These are phyloP conservation scores for Cercospora sp. DNA, from an alignment of 2,329 filamentous ascomycete genomes.

Conservation along the genomic window DNA sequence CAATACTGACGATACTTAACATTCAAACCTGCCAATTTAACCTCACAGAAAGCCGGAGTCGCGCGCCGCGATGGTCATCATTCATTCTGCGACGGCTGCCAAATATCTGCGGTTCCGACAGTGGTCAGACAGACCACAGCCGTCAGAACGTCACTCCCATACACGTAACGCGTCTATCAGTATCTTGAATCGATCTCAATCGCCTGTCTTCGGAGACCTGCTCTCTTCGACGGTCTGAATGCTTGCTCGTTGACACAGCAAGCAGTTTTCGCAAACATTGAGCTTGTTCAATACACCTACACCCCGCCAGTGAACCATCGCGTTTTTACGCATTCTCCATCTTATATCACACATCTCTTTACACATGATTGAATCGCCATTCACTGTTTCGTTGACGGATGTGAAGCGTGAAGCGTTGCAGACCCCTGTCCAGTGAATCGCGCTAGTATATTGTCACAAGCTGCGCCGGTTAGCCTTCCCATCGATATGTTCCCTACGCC, in stretches of 20 bases:
- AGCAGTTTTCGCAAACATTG: not conserved
- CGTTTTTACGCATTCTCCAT: not conserved
- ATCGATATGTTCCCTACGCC: not conserved
- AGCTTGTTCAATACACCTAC: not conserved
- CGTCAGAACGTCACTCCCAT: not conserved
- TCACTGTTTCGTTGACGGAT: not conserved
- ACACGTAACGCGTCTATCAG: not conserved
- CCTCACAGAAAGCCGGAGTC: not conserved
- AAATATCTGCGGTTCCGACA: not conserved
- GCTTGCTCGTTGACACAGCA: not conserved
- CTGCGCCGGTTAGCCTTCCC: not conserved
- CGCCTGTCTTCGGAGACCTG: fast-evolving
- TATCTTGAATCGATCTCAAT: not conserved
- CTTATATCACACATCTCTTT: not conserved
- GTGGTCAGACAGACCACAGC: not conserved
- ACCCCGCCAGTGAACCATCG: not conserved
- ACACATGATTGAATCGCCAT: not conserved
- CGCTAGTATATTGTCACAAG: not conserved
- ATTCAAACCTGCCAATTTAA: no score
- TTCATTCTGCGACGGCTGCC: not conserved
- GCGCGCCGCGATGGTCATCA: not conserved
- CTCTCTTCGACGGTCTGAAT: not conserved
- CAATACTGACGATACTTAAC: not conserved
- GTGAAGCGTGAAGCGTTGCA: not conserved
- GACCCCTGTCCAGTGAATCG: not conserved